Conservation (phyloP, 2,329 filamentous ascomycete genomes). For the Paecilomyces fulvus region DNA sequence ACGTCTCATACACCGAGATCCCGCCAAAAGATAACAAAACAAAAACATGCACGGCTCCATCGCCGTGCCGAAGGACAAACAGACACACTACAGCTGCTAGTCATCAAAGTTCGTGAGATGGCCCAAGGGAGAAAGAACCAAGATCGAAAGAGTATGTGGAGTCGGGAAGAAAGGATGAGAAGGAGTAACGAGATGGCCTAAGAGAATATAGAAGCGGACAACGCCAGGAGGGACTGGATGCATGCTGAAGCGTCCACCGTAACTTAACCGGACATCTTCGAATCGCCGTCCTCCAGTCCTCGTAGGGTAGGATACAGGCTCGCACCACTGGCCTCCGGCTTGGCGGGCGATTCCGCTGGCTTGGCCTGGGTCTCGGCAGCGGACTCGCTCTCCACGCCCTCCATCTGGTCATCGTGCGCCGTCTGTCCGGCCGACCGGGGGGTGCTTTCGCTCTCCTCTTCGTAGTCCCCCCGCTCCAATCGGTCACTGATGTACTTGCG, state of each 20-base stretch:
- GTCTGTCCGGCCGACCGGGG: conserved; percentile 13
- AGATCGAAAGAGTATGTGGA: not conserved
- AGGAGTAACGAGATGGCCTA: not conserved
- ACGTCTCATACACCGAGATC: not conserved
- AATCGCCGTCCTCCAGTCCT: conserved; percentile 10
- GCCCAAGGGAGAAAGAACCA: not conserved
- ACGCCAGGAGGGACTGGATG: not conserved
- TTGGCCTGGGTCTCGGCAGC: not conserved
- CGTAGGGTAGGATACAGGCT: conserved; percentile 16
- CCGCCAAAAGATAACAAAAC: not conserved
- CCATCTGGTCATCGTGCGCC: conserved; percentile 12
- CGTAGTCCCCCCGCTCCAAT: conserved; percentile 46
- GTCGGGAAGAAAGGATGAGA: not conserved
- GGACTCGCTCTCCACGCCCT: conserved; percentile 6
- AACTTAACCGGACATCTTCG: conserved; percentile 9
- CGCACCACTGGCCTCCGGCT: conserved; percentile 2
- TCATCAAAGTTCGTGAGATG: not conserved
- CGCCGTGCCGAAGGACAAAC: not conserved
- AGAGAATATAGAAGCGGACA: not conserved
- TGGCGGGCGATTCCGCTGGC: not conserved
- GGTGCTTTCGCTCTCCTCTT: conserved; percentile 10
- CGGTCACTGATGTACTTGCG: conserved; percentile 49
- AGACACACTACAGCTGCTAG: not conserved
- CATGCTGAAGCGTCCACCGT: not conserved
- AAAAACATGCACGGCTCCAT: not conserved